These are phyloP conservation scores for Stygiomarasmius scandens DNA, from an alignment of 1,284 basidiomycete species.

Conservation along the genomic window DNA sequence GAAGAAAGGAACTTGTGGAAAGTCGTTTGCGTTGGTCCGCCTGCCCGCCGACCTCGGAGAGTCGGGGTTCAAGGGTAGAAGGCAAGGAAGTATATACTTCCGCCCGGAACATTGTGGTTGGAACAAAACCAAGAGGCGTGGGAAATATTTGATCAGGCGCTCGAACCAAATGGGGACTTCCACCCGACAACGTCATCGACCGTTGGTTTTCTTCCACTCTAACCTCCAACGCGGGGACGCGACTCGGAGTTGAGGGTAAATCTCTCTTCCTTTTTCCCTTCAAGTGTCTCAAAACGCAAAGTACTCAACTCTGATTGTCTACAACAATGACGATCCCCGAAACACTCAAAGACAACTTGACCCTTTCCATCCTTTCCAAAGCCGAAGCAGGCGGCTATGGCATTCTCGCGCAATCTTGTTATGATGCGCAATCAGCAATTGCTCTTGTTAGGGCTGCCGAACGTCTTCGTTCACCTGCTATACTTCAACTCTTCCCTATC, in stretches of 20 bases:
- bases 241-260: too few relatives aligned
- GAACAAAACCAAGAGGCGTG: too few relatives aligned
- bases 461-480: slow-evolving; percentile 45
- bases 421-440: slow-evolving; percentile 48
- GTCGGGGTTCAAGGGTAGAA: too few relatives aligned
- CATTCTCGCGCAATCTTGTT: slow-evolving; percentile 48
- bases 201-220: too few relatives aligned
- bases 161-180: too few relatives aligned
- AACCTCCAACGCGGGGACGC: too few relatives aligned
- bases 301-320: background rate
- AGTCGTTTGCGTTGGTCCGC: too few relatives aligned
- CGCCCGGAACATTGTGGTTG: too few relatives aligned
- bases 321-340: background rate
- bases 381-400: slow-evolving; percentile 49
- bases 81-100: too few relatives aligned
- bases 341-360: slow-evolving; percentile 37
- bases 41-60: too few relatives aligned
- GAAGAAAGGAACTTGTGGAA: too few relatives aligned
- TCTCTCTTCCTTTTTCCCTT: background rate
- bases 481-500: slow-evolving; percentile 49
- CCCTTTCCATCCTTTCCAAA: slow-evolving; percentile 43
- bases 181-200: too few relatives aligned
- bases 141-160: background rate
- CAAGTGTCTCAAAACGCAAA: background rate
- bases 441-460: slow-evolving; percentile 51